phyloP scores from a whole-genome alignment of 495 filamentous ascomycete genomes.

The Penicillium steckii region DNA sequence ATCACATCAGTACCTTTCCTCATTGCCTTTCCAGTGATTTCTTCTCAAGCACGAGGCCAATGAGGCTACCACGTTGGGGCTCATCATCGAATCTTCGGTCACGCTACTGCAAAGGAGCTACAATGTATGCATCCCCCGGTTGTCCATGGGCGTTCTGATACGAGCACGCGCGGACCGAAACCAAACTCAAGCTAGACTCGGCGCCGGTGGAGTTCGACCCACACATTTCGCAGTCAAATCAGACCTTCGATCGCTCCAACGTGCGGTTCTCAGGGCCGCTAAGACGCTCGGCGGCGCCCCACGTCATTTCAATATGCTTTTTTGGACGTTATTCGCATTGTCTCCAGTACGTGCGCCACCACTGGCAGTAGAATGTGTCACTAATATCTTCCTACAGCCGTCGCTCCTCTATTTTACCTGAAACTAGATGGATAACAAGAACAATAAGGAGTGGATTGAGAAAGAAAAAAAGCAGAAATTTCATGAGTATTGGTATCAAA shows the following conservation, averaged over 20 bases:
- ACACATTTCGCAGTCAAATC: slow-evolving; percentile 4
- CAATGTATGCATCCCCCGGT: too few species aligned
- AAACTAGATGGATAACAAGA: background rate
- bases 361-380: background rate
- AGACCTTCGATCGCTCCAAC: slow-evolving; percentile 9
- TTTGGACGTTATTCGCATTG: slow-evolving; percentile 5
- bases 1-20: background rate
- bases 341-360: background rate
- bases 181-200: background rate
- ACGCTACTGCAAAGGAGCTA: background rate
- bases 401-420: background rate
- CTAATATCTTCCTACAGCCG: background rate
- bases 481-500: slow-evolving; percentile 9
- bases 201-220: background rate
- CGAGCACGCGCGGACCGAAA: background rate
- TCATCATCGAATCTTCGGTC: background rate
- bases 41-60: slow-evolving; percentile 10
- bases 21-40: background rate
- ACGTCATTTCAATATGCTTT: slow-evolving; percentile 8
- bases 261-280: slow-evolving; percentile 15
- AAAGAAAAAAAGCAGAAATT: background rate
- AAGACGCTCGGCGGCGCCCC: slow-evolving; percentile 11
- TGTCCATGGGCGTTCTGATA: background rate
- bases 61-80: slow-evolving; percentile 5
- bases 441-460: background rate